Evolutionary conservation across 78 protist genomes (phyloP).

Genomic region (Acrasis kona): DNA sequence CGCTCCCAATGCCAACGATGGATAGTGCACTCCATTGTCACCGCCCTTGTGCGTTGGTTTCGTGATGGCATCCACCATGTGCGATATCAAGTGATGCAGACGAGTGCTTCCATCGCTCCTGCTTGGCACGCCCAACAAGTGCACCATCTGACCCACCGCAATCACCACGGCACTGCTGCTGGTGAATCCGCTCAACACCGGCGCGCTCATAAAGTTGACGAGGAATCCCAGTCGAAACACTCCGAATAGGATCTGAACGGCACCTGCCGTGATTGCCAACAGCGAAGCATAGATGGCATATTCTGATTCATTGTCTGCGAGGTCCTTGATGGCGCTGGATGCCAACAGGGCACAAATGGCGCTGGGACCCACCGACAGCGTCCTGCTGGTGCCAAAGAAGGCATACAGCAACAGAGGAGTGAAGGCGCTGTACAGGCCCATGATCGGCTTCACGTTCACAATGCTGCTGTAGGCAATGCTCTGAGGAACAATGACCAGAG

Average conservation of each 20-base stretch:
- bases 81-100: not conserved
- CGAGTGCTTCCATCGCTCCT: not conserved
- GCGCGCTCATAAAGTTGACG: conserved; percentile 51
- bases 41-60: not conserved
- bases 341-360: conserved; percentile 32
- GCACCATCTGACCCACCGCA: conserved; percentile 40
- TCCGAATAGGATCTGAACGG: conserved; percentile 41
- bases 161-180: conserved; percentile 66
- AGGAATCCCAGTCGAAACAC: conserved; percentile 53
- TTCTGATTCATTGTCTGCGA: conserved; percentile 20
- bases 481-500: conserved; percentile 24
- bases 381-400: conserved; percentile 51
- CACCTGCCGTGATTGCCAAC: conserved; percentile 50
- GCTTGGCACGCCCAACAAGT: conserved; percentile 3
- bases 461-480: conserved; percentile 24
- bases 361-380: conserved; percentile 68
- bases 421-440: conserved; percentile 64
- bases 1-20: conserved; percentile 42
- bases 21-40: conserved; percentile 9
- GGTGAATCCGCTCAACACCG: conserved; percentile 62
- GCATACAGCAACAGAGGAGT: conserved; percentile 57
- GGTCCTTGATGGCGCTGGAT: not conserved
- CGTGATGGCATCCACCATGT: too few species aligned
- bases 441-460: conserved; percentile 43
- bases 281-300: conserved; percentile 11